Base-by-base conservation (phyloP, 1,284 basidiomycete genomes). In the Cerioporus squamosus region DNA sequence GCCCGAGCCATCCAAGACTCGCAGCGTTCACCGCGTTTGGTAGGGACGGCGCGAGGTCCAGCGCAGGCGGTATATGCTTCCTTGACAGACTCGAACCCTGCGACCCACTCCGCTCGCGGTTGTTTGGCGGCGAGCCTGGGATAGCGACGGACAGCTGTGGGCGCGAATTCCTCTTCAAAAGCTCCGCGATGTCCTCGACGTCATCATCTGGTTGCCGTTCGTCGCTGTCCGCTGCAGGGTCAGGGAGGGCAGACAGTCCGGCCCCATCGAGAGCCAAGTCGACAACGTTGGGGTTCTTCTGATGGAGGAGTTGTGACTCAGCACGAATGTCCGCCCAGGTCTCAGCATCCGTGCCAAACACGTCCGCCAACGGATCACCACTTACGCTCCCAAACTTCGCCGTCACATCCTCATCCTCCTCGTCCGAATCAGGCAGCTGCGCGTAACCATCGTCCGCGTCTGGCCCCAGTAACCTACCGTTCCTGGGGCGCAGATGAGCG, bases 311-410 rank as follows among this genome's bases (percentile, higher is more conserved):
- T 70, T 69, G 43, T 57, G 61, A 44, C 53, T 68, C 71, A 45
- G 66, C 70, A 52, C 75, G 83, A 49, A 88, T 76, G 52, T 82
- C 81, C 57, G 77, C 76, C 86, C 87, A 88, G 3, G 81, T 80
- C 63, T 87, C 82, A 61, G 75, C 81, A 70, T 88, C 87, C 26
- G 79, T 78, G 47, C 86, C 86, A 66, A 81, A 81, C 20, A 82
- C 74, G 61, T 83, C 81, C 22, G 70, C 70, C 24, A 82, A 72
- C 10, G 80, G 78, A 66, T 83, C 81, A 20, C 62, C 65, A 55
- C 59, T 57, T 36, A 54, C 58, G 36, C 45, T 59, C 24, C 61
- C 62, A 24, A 65, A 62, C 15, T 64, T 64, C 38, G 67, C 65
- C 15, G 66, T 68, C 38, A 59, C 51, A 5, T 71, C 72, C 23